Evolutionary conservation across 2,329 filamentous ascomycete genomes (phyloP).

Genomic region (Aplosporella prunicola): DNA sequence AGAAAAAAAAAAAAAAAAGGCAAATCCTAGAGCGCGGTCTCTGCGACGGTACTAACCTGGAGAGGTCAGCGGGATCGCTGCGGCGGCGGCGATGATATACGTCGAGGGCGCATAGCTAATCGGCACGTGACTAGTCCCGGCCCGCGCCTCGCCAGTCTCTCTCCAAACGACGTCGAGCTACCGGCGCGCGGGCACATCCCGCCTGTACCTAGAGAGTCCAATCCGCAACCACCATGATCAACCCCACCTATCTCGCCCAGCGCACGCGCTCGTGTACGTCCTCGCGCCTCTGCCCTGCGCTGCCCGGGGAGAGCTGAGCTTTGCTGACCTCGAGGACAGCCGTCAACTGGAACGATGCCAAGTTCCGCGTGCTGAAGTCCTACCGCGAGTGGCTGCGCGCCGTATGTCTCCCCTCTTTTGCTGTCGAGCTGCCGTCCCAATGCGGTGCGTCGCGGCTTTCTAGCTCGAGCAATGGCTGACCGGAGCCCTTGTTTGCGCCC

Average conservation of each 20-base stretch:
- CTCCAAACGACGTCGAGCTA: no score
- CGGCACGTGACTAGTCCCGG: constrained; percentile 46
- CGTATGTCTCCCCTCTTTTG: constrained; percentile 55
- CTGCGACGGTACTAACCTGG: constrained; percentile 11
- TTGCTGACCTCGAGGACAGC: constrained; percentile 45
- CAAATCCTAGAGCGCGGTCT: no score
- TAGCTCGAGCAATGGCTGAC: constrained; percentile 10
- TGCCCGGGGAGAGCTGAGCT: constrained; percentile 13
- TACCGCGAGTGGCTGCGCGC: constrained; percentile 96
- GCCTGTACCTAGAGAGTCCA: no score
- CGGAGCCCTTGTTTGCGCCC: constrained; percentile 2
- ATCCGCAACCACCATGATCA: constrained; percentile 71
- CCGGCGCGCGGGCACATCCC: no score
- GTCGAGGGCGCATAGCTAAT: no score
- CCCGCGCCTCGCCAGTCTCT: constrained; percentile 69
- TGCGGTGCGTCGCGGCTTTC: neutral
- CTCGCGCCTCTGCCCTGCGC: neutral
- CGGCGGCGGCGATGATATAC: constrained; percentile 5
- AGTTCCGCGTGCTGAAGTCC: constrained; percentile 72
- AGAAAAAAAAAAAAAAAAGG: no score
- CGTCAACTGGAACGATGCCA: constrained; percentile 81
- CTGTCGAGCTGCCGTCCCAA: no score
- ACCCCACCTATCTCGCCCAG: constrained; percentile 77
- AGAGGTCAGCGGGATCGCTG: neutral
- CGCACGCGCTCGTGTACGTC: constrained; percentile 44